Base-by-base conservation (phyloP, 164 flowering plant species). In the Dillenia turbinata region DNA sequence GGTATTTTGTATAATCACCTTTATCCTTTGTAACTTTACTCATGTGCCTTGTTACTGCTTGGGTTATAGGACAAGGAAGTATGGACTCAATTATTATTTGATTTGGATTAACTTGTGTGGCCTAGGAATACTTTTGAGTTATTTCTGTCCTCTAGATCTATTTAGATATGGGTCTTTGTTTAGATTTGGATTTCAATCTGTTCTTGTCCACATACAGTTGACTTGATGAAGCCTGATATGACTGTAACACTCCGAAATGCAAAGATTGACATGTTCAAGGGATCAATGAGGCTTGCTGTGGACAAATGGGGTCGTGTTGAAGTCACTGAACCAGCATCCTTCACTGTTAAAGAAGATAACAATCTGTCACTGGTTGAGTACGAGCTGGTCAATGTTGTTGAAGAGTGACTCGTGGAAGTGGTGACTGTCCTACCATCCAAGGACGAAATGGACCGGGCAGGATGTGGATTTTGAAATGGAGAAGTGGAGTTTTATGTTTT, bases 251-350 rank as follows among this genome's bases (percentile, higher is more conserved):
- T 76, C 47, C 68, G 76, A 19, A 76, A 76, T 58, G 79, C 79
- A 13, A 75, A 75, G 55, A 75, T 75, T 58, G 78, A 75, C 67
- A 75, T 75, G 78, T 75, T 65, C 63, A 75, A 71, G 71, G 75
- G 78, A 9, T 72, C 75, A 11, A 71, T 71, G 75, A 75, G 78
- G 66, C 73, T 71, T 33, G 73, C 71, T 24, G 75, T 75, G 62
- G 72, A 75, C 64, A 75, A 71, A 51, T 74, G 72, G 78, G 78
- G 78, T 33, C 72, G 69, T 24, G 72, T 75, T 16, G 75, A 75
- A 40, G 68, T 59, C 17, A 55, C 79, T 59, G 75, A 70, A 52
- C 71, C 78, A 3, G 71, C 71, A 12, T 16, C 52, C 49, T 73
- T 77, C 63, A 52, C 72, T 16, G 77, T 77, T 56, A 77, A 73